A percentile compares a stretch with the other conserved stretches of the same genome.
phyloP scores from a whole-genome alignment of 164 flowering plant species.

The Stephania cephalantha region DNA sequence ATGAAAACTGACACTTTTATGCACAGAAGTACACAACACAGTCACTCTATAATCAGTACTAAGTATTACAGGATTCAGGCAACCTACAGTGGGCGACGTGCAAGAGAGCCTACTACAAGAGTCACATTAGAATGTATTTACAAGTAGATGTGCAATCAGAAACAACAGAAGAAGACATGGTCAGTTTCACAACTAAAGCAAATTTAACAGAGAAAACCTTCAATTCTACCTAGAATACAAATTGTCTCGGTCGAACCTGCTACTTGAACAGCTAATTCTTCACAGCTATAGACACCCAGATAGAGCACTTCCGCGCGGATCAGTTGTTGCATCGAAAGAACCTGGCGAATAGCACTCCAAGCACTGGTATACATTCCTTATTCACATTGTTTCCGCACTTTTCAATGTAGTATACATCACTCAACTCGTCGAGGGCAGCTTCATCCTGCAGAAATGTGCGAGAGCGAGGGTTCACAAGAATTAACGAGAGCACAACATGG shows the following conservation, averaged over 20 bases:
- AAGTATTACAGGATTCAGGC: background rate
- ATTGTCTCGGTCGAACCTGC: background rate
- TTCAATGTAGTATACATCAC: slow-evolving; percentile 20
- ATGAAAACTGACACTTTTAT: background rate
- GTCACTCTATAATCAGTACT: background rate
- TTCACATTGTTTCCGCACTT: slow-evolving; percentile 34
- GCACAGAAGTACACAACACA: background rate
- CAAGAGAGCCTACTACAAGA: background rate
- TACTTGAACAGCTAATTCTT: background rate
- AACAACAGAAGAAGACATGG: background rate
- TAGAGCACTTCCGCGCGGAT: slow-evolving; percentile 17
- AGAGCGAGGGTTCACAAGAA: background rate
- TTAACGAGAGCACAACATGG: background rate
- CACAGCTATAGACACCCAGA: slow-evolving; percentile 7
- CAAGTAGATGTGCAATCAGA: background rate
- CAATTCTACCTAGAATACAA: background rate
- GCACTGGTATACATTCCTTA: slow-evolving; percentile 38
- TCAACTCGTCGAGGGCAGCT: background rate
- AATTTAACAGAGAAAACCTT: background rate
- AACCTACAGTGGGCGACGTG: background rate
- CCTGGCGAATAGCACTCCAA: slow-evolving; percentile 21
- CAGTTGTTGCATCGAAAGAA: slow-evolving; percentile 11
- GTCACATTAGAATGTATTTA: background rate
- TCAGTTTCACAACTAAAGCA: background rate
- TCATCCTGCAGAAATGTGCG: slow-evolving; percentile 23